Evolutionary conservation across 352 stramenopile genomes (phyloP), one percentile per base, ranked within the genome.

Genomic region (Pythium monospermum): DNA sequence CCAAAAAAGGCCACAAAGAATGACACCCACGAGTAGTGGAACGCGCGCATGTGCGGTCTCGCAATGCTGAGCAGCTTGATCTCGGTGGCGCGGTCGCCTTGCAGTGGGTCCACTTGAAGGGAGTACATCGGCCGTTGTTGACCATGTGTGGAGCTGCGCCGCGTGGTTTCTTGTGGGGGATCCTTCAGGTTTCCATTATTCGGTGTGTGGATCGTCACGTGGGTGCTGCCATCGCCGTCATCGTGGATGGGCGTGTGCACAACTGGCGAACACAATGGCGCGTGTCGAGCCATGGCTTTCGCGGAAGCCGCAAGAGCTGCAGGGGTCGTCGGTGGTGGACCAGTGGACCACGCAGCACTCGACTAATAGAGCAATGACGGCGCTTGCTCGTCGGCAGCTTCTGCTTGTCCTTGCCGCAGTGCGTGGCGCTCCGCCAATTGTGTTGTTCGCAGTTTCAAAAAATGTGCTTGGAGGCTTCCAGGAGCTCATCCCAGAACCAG

Each of bases 1-100:
- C 92, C 87, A 57, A 97, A 91, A 75, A 98, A 98, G 45, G 92
- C 91, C 40, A 93, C 82, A 73, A 98, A 98, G 74, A 98, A 98
- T 33, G 71, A 90, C 13, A 97, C 59, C 91, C 91, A 97, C 16
- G 86, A 65, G 61, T 76, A 89, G 73, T 97, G 91, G 69, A 98
- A 97, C 21, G 88, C 85, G 41, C 91, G 82, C 90, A 98, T 98
- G 68, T 98, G 92, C 0, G 94, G 92, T 12, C 73, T 70, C 53
- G 61, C 67, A 58, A 74, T 77, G 49, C 45, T 92, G 35, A 66
- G 66, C 7, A 90, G 55, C 33, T 87, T 76, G 63, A 91, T 83
- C 60, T 88, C 71, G 10, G 51, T 84, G 19, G 76, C 59, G 21
- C 59, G 58, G 43, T 71, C 63, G 28, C 50, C 50, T 32, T 71